Evolutionary conservation across 768 basidiomycete genomes (phyloP).

Genomic region (Infundibulicybe gibba): DNA sequence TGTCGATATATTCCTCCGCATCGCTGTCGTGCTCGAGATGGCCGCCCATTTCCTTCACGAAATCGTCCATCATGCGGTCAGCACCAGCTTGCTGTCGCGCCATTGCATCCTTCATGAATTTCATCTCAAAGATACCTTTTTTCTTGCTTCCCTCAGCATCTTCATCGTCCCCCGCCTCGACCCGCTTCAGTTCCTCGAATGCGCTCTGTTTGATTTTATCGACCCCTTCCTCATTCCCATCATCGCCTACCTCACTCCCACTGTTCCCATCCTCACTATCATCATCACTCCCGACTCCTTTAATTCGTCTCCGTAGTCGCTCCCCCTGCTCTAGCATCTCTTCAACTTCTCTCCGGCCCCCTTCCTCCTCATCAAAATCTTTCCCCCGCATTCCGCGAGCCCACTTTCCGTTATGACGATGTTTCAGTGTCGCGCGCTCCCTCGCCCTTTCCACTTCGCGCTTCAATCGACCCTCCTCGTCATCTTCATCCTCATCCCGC

Average conservation of each 20-base stretch:
- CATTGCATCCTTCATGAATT: constrained; percentile 96
- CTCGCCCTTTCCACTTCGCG: constrained; percentile 76
- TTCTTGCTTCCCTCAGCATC: constrained; percentile 32
- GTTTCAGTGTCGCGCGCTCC: constrained; percentile 86
- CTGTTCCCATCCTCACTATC: constrained; percentile 32
- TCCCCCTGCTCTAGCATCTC: constrained; percentile 66
- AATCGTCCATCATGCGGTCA: constrained; percentile 65
- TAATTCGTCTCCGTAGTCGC: constrained; percentile 26
- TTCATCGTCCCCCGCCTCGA: constrained; percentile 25
- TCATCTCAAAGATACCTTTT: constrained; percentile 89
- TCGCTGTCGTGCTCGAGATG: constrained; percentile 22
- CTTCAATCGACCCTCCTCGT: constrained; percentile 55
- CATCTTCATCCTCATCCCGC: constrained; percentile 47
- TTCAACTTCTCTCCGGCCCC: constrained; percentile 69
- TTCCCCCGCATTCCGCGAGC: constrained; percentile 69
- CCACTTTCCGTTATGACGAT: constrained; percentile 89
- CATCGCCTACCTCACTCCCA: constrained; percentile 30
- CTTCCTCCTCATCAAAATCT: constrained; percentile 53
- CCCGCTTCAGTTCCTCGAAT: constrained; percentile 69
- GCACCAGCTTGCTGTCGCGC: constrained; percentile 57
- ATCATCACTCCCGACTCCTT: constrained; percentile 43
- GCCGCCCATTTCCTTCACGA: constrained; percentile 64
- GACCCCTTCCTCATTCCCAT: constrained; percentile 43
- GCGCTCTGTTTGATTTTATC: constrained; percentile 60
- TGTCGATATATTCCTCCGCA: constrained; percentile 20